Base-by-base conservation (phyloP, 2,329 filamentous ascomycete genomes). In the Colletotrichum tropicicola region DNA sequence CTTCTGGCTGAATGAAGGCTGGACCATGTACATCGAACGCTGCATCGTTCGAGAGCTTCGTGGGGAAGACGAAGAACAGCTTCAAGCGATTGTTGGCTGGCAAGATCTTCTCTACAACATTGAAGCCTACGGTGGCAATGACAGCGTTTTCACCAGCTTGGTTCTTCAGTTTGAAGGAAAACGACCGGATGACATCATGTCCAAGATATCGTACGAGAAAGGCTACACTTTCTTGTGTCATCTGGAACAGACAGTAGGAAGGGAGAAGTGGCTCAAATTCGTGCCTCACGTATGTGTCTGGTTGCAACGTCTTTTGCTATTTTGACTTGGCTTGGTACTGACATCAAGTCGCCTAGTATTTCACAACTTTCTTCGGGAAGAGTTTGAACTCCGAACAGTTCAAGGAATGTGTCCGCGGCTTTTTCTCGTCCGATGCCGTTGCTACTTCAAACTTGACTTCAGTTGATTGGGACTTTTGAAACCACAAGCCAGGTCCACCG, bases 1-100 rank as follows among this genome's bases (percentile, higher is more conserved):
- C 44, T 63, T 66, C 12, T 60, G 57, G 57, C 13, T 60, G 19
- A 60, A 60, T n/a, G 57, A 60, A 13, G 57, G 57, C 8, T 60
- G 57, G 57, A 60, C 57, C 1, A 41, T 60, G 19, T 60, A 53
- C 28, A 60, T 53, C 17, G 57, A 60, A 13, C 49, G 57, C 28
- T n/a, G 32, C 30, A 60, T 60, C 28, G 8, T 60, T 12, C 58
- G 58, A 8, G 39, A 54, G 12, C 58, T 60, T 3, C 49, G 39
- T 9, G 58, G 58, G 7, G 49, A 60, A 10, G 58, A 60, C 8
- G 48, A 52, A 15, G 49, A 47, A n/a, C 27, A 54, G 49, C 49
- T 60, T 7, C 35, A 60, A 27, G 41, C 58, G 19, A 60, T 60
- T 9, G 58, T 54, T 1, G 58, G 58, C 6, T 60, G 58, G 58